phyloP scores from a whole-genome alignment of 2,329 filamentous ascomycete species.

The Xylariaceae sp. region DNA sequence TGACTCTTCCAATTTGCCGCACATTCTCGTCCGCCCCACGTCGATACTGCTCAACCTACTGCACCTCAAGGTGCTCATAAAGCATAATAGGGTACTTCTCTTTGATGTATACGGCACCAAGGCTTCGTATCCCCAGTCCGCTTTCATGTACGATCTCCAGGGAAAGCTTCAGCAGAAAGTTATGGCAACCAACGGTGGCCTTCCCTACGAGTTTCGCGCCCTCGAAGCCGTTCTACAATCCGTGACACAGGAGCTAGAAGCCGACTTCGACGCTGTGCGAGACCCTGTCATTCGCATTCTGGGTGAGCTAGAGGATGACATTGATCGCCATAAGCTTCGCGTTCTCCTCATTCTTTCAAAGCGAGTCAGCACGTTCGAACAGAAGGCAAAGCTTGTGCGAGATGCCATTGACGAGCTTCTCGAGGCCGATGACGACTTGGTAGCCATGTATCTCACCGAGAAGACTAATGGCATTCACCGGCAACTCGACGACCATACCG shows the following conservation, averaged over 20 bases:
- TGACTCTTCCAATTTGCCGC: slow-evolving; percentile 89
- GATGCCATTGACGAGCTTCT: slow-evolving; percentile 93
- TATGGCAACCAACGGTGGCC: slow-evolving; percentile 52
- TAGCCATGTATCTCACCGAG: slow-evolving; percentile 92
- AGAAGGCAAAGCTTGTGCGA: slow-evolving; percentile 88
- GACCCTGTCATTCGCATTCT: slow-evolving; percentile 88
- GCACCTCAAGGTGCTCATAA: slow-evolving; percentile 94
- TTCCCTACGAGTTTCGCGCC: slow-evolving; percentile 94
- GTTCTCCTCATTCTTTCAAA: slow-evolving; percentile 92
- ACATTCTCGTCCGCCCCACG: slow-evolving; percentile 88
- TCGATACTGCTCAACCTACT: slow-evolving; percentile 93
- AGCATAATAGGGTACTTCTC: slow-evolving; percentile 86
- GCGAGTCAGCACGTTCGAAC: slow-evolving; percentile 92
- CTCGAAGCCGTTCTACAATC: slow-evolving; percentile 93
- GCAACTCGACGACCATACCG: slow-evolving; percentile 82
- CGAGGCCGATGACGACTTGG: slow-evolving; percentile 92
- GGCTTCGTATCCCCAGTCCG: slow-evolving; percentile 89
- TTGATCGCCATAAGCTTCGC: slow-evolving; percentile 88
- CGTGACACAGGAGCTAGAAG: slow-evolving; percentile 85
- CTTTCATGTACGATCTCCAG: slow-evolving; percentile 97
- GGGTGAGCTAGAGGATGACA: slow-evolving; percentile 89
- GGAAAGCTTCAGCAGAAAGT: slow-evolving; percentile 84
- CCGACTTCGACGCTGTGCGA: slow-evolving; percentile 88
- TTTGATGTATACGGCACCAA: slow-evolving; percentile 96
- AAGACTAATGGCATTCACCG: slow-evolving; percentile 70